Conservation (phyloP, 306 rosid genomes). For the Pterocarpus macrocarpus region DNA sequence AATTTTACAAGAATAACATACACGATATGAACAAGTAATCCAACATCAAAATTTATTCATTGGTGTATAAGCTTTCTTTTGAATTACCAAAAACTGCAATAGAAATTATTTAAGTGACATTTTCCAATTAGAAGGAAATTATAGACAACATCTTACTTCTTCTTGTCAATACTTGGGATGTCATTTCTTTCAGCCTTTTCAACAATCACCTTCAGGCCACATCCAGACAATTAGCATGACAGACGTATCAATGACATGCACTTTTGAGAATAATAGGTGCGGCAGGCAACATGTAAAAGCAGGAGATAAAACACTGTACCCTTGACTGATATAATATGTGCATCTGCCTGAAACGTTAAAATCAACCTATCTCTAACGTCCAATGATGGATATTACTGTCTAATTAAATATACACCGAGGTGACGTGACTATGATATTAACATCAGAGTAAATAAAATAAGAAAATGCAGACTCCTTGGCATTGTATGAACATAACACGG, state of each 20-base stretch:
- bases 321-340: conserved; percentile 12
- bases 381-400: neutral
- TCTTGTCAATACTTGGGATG: conserved; percentile 81
- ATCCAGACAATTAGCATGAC: conserved; percentile 39
- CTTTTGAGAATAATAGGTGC: neutral
- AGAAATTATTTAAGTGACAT: conserved; percentile 23
- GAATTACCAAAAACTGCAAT: neutral
- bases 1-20: neutral
- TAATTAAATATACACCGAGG: conserved; percentile 1
- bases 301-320: neutral
- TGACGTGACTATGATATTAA: conserved; percentile 3
- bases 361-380: conserved; percentile 11
- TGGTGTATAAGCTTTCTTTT: conserved; percentile 8
- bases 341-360: conserved; percentile 25
- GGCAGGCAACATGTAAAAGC: neutral
- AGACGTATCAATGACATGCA: conserved; percentile 13
- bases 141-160: conserved; percentile 64
- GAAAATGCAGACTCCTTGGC: neutral
- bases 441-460: neutral
- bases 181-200: conserved; percentile 91
- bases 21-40: neutral
- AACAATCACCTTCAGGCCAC: conserved; percentile 73
- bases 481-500: neutral
- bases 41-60: neutral
- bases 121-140: conserved; percentile 23